A percentile compares a stretch with the other conserved stretches of the same genome.
Evolutionary conservation across 805 yeast species (phyloP).

Genomic region (Suhomyces sp.): DNA sequence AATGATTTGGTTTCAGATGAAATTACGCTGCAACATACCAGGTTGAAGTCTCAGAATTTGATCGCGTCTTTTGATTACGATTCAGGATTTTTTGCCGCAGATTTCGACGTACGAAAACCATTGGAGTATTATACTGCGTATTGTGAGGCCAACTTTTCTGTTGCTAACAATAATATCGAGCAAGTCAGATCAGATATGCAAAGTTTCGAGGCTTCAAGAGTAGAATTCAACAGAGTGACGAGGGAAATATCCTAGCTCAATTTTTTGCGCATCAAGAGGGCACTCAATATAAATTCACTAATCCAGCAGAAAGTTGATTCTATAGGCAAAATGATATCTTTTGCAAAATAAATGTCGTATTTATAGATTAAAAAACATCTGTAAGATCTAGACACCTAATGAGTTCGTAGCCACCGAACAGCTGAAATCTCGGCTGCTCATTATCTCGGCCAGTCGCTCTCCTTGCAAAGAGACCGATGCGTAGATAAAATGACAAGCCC

Average conservation of each 20-base stretch:
- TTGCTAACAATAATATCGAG: constrained; percentile 9
- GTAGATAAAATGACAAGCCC: no score
- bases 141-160: constrained; percentile 10
- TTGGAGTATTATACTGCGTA: constrained; percentile 8
- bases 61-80: constrained; percentile 16
- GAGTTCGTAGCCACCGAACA: no score
- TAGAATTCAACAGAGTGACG: neutral
- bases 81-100: constrained; percentile 25
- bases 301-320: no score
- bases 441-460: no score
- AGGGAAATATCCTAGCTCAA: neutral
- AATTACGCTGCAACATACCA: constrained; percentile 10
- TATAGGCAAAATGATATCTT: no score
- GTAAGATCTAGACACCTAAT: no score
- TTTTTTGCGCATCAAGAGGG: neutral
- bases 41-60: constrained; percentile 2
- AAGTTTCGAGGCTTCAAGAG: constrained; percentile 12
- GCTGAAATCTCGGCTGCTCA: no score
- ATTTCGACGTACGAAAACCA: constrained; percentile 22
- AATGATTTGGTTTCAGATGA: constrained; percentile 7
- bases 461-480: no score
- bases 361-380: neutral
- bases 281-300: neutral
- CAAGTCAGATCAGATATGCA: constrained; percentile 11
- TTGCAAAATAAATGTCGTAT: neutral